A percentile compares a stretch with the other conserved stretches of the same genome.
Evolutionary conservation across 306 rosid genomes (phyloP).

Genomic region (Vicia sativa): DNA sequence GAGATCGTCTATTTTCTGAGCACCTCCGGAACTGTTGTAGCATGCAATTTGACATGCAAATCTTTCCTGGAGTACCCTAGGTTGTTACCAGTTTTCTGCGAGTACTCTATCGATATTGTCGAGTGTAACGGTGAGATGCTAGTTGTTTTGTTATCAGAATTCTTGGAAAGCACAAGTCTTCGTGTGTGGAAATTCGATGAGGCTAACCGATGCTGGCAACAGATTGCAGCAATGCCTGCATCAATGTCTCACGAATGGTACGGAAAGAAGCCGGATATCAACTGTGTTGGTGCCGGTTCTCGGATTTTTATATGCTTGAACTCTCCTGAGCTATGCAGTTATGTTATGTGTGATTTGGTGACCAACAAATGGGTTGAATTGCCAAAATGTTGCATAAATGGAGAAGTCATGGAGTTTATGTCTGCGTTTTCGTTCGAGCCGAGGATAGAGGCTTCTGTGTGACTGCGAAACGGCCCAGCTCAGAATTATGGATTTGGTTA

Average conservation of each 20-base stretch:
- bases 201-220: conserved; percentile 64
- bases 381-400: conserved; percentile 68
- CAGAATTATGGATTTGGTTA: conserved; percentile 16
- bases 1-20: conserved; percentile 74
- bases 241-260: conserved; percentile 90
- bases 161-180: conserved; percentile 77
- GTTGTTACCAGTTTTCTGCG: conserved; percentile 73
- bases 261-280: conserved; percentile 87
- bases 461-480: conserved; percentile 22
- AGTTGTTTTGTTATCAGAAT: conserved; percentile 78
- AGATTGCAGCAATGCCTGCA: conserved; percentile 83
- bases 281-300: conserved; percentile 81
- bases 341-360: conserved; percentile 62
- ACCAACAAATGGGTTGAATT: conserved; percentile 73
- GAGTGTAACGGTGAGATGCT: conserved; percentile 78
- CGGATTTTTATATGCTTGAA: conserved; percentile 76
- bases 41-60: conserved; percentile 66
- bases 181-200: conserved; percentile 78
- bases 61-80: conserved; percentile 77
- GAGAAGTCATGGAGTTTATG: conserved; percentile 78
- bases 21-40: conserved; percentile 71
- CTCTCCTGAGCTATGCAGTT: conserved; percentile 61
- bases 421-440: conserved; percentile 93
- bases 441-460: conserved; percentile 80
- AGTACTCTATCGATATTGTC: conserved; percentile 86